phyloP scores from a whole-genome alignment of 2,329 filamentous ascomycete species.

The Golovinomyces cichoracearum region DNA sequence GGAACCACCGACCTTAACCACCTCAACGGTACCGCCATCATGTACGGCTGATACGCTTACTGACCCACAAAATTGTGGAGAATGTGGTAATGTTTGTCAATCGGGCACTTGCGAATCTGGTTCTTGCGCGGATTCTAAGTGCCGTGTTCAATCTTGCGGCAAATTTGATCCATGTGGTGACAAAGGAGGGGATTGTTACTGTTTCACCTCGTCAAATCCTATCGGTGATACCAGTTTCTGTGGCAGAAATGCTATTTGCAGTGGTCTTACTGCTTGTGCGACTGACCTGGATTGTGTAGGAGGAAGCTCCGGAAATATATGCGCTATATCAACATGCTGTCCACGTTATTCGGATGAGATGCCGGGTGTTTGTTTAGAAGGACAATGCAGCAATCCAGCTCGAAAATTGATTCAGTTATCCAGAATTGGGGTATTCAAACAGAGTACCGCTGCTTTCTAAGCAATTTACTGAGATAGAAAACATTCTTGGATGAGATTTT shows the following conservation, averaged over 20 bases:
- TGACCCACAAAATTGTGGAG: slow-evolving; percentile 7
- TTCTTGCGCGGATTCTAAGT: slow-evolving; percentile 3
- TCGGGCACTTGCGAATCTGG: slow-evolving; percentile 4
- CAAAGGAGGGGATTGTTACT: slow-evolving; percentile 6
- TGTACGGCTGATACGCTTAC: slow-evolving; percentile 4
- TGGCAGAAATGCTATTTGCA: slow-evolving; percentile 7
- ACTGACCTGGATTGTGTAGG: slow-evolving; percentile 5
- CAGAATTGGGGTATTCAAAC: not conserved
- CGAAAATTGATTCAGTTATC: slow-evolving; percentile 4
- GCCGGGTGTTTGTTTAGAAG: slow-evolving; percentile 6
- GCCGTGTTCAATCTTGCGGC: slow-evolving; percentile 5
- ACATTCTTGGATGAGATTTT: too few relatives aligned
- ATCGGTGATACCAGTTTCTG: slow-evolving; percentile 6
- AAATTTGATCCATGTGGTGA: slow-evolving; percentile 4
- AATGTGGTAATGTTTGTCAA: slow-evolving; percentile 6
- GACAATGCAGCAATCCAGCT: slow-evolving; percentile 6
- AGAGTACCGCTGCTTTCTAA: slow-evolving; percentile 4
- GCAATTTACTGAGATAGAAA: not conserved
- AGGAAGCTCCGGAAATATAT: slow-evolving; percentile 5
- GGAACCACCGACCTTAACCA: not conserved
- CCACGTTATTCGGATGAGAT: slow-evolving; percentile 1
- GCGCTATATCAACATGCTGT: slow-evolving; percentile 9
- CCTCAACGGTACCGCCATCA: slow-evolving; percentile 2
- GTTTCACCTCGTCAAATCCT: slow-evolving; percentile 5
- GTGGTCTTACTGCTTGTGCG: slow-evolving; percentile 4